These are phyloP conservation scores for Seiridium unicorne DNA, from an alignment of 2,329 filamentous ascomycete genomes.

Conservation along the genomic window DNA sequence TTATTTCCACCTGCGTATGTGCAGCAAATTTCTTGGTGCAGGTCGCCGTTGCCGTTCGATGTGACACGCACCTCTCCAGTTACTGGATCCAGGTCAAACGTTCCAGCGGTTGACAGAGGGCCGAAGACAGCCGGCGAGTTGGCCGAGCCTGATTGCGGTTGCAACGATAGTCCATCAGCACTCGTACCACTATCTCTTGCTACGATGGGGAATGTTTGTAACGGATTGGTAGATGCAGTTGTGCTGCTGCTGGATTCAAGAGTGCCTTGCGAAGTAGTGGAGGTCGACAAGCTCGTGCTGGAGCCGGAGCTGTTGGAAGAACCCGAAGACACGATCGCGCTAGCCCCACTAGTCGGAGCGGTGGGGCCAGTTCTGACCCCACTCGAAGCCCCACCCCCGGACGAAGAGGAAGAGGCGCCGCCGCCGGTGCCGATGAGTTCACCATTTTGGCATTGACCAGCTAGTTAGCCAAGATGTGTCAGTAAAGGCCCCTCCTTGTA, in stretches of 20 bases:
- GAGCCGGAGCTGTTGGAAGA: neutral
- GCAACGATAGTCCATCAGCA: neutral
- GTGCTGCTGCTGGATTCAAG: neutral
- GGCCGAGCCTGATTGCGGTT: neutral
- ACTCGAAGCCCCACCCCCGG: neutral
- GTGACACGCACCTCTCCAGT: neutral
- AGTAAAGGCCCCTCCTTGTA: neutral
- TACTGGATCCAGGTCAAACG: neutral
- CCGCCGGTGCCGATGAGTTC: neutral
- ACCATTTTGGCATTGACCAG: neutral
- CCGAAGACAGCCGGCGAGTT: neutral
- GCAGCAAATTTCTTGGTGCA: neutral
- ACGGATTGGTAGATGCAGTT: neutral
- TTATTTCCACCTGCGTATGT: neutral
- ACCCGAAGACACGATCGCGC: neutral
- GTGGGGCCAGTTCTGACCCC: neutral
- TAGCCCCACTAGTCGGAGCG: neutral
- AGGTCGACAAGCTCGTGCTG: neutral
- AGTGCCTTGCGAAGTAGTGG: neutral
- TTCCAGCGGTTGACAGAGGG: neutral
- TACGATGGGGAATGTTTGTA: neutral
- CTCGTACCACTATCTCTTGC: neutral
- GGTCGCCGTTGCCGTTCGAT: neutral
- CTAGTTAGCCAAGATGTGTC: neutral
- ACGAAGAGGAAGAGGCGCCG: neutral